Conservation (phyloP, 2,329 filamentous ascomycete species). For the Xylaria sp. region DNA sequence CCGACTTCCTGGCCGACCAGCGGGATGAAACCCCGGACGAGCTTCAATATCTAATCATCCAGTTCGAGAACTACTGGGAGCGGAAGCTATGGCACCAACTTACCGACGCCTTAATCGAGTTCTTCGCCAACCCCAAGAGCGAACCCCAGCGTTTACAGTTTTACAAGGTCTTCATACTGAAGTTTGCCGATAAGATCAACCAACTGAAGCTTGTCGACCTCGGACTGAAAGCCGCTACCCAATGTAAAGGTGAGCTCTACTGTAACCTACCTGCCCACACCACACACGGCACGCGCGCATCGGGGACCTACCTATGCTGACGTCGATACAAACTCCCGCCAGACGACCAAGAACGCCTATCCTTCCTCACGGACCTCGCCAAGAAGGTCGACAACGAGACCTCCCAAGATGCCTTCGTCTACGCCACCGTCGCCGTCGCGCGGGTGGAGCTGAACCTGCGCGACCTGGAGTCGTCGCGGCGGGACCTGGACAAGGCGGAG, state of each 20-base stretch:
- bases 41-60: slow-evolving; percentile 83
- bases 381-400: slow-evolving; percentile 89
- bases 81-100: slow-evolving; percentile 99
- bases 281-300: no score
- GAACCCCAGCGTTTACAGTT: slow-evolving; percentile 82
- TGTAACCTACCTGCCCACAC: no score
- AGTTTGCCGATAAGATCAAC: slow-evolving; percentile 98
- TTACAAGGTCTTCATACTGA: slow-evolving; percentile 93
- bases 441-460: slow-evolving; percentile 80
- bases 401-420: slow-evolving; percentile 94
- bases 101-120: slow-evolving; percentile 83
- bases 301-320: no score
- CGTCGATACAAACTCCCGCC: slow-evolving; percentile 1
- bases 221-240: slow-evolving; percentile 81
- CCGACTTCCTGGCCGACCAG: slow-evolving; percentile 89
- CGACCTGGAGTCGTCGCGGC: slow-evolving; percentile 80
- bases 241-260: slow-evolving; percentile 70
- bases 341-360: slow-evolving; percentile 86
- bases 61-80: slow-evolving; percentile 97
- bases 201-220: slow-evolving; percentile 95
- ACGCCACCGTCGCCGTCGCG: slow-evolving; percentile 87
- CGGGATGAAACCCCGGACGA: slow-evolving; percentile 86
- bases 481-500: slow-evolving; percentile 86
- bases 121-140: slow-evolving; percentile 83
- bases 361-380: slow-evolving; percentile 81